Evolutionary conservation across 768 basidiomycete genomes (phyloP), one percentile per base, ranked within the genome.

Genomic region (Boletus tomentosulus): DNA sequence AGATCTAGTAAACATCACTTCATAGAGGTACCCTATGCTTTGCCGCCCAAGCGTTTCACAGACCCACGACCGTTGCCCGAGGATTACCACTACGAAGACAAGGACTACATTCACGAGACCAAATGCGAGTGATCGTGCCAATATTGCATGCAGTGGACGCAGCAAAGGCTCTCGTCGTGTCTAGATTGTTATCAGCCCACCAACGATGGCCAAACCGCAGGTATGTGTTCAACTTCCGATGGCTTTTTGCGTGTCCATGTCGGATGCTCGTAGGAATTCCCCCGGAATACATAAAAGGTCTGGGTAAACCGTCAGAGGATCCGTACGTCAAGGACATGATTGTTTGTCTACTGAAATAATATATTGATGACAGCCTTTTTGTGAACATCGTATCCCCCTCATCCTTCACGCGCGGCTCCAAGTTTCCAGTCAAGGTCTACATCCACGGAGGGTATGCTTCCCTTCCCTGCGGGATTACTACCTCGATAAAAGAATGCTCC

Each of bases 1-100:
- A 34, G 4, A 4, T 13, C 1, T 16, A 16, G 35, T 2, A 27
- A 13, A 1, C 10, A 9, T 11, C 16, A 3, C n/a, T 13, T 31
- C 3, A 39, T 39, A 90, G 87, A 91, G 72, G 73, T 91, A 49
- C 86, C 87, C 5, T 91, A 86, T 63, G 87, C 84, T 3, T 66
- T 86, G 15, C 80, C 85, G 28, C 85, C 86, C 0, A 68, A 63
- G 13, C 76, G 87, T 25, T 90, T 89, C 59, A 71, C 82, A 46
- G 83, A 89, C 61, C 83, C 87, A 4, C 61, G 75, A 25, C 73
- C 80, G 0, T 69, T 90, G 4, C 83, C 87, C 2, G 48, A 70
- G 3, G 69, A 70, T 42, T 83, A 79, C 63, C 73, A 67, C 15
- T 91, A 89, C 54, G 77, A 81, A 42, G 66, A 72, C 15, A 85